These are phyloP conservation scores for Seiridium unicorne DNA, from an alignment of 2,329 filamentous ascomycete species.

Conservation along the genomic window DNA sequence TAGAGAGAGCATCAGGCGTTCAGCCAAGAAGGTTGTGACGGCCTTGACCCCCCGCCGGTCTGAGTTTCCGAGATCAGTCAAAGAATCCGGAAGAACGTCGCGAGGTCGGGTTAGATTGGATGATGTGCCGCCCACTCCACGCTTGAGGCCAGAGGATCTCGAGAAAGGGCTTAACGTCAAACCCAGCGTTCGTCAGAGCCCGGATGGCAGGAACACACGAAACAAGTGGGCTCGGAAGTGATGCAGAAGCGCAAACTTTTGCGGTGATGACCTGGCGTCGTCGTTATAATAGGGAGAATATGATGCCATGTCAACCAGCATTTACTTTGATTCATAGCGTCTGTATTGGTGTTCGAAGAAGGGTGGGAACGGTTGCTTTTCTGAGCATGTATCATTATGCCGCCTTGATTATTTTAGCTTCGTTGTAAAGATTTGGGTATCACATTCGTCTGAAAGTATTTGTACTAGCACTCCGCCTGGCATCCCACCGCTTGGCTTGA, in stretches of 20 bases:
- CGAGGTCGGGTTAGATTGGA: constrained; percentile 46
- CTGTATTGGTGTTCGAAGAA: constrained; percentile 1
- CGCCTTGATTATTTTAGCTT: neutral
- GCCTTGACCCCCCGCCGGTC: constrained; percentile 61
- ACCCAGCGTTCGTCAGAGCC: constrained; percentile 21
- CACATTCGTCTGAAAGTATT: constrained; percentile 63
- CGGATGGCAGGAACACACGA: constrained; percentile 21
- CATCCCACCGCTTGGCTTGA: constrained; percentile 30
- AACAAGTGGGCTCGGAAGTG: constrained; percentile 26
- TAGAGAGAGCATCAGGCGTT: constrained; percentile 68
- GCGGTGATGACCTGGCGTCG: too few species aligned
- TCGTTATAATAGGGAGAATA: too few species aligned
- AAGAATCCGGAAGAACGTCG: constrained; percentile 34
- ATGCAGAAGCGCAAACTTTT: neutral
- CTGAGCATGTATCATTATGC: constrained; percentile 15
- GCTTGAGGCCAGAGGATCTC: constrained; percentile 51
- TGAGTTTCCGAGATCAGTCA: constrained; percentile 60
- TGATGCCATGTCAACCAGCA: too few species aligned
- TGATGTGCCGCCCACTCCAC: constrained; percentile 60
- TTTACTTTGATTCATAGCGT: neutral
- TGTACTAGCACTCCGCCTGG: constrained; percentile 69
- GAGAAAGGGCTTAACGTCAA: constrained; percentile 52
- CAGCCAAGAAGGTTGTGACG: constrained; percentile 59
- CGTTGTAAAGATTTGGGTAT: constrained; percentile 48
- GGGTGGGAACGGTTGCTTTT: neutral